A percentile compares a stretch with the other conserved stretches of the same genome.
Evolutionary conservation across 768 basidiomycete species (phyloP).

Genomic region (Hygrocybe coccinea): DNA sequence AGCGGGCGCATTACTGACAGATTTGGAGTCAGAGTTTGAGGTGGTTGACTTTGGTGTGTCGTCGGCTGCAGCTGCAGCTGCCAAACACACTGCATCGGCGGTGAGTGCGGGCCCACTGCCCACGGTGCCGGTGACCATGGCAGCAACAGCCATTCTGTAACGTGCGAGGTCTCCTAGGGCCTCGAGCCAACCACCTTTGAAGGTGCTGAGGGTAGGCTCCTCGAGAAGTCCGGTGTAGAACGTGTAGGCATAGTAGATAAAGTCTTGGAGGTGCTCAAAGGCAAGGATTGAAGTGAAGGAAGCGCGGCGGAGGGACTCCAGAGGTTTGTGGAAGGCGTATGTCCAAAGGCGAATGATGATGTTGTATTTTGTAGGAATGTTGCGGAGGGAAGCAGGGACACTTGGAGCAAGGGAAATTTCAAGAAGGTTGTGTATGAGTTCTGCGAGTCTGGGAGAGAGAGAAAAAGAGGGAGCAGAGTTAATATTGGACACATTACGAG

Average conservation of each 20-base stretch:
- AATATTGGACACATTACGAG: conserved; percentile 1
- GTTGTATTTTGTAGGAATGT: conserved; percentile 91
- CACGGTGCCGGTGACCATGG: conserved; percentile 57
- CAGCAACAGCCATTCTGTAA: conserved; percentile 95
- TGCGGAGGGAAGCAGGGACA: conserved; percentile 82
- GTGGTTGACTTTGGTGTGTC: conserved; percentile 15
- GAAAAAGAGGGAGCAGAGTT: conserved; percentile 4
- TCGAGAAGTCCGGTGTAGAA: conserved; percentile 91
- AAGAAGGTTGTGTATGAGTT: conserved; percentile 85
- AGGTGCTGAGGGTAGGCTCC: conserved; percentile 62
- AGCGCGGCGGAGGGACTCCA: conserved; percentile 84
- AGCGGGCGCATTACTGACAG: conserved; percentile 45
- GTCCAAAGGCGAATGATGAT: conserved; percentile 93
- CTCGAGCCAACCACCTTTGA: conserved; percentile 88
- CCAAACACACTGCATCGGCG: conserved; percentile 50
- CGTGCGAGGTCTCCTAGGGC: conserved; percentile 94
- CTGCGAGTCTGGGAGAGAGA: conserved; percentile 62
- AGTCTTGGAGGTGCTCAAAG: conserved; percentile 88
- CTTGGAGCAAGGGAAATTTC: conserved; percentile 79
- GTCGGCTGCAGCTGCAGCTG: conserved; percentile 21
- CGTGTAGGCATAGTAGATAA: conserved; percentile 91
- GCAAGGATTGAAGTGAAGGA: conserved; percentile 66
- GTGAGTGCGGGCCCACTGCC: conserved; percentile 46
- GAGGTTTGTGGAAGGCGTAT: conserved; percentile 81
- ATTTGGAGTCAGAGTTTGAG: conserved; percentile 30